Base-by-base conservation (phyloP, 1,139 yeast species). In the Protomyces inundatus region DNA sequence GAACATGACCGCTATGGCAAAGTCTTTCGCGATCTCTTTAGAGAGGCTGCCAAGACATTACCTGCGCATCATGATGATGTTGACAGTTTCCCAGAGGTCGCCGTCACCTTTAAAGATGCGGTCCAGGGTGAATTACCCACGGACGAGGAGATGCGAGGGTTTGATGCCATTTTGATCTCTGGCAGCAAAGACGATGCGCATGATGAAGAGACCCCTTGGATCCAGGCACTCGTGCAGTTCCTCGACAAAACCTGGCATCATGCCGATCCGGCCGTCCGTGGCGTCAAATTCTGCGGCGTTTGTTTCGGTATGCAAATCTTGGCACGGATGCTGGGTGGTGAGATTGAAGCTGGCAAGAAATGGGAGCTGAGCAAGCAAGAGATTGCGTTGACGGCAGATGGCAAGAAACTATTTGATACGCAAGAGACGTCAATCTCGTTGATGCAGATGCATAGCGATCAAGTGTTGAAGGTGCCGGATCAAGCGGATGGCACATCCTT, bases 271-370 rank as follows among this genome's bases (percentile, higher is more conserved):
- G 48, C 48, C 5, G 32, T 42, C 9, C 48, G 48, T 4, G 65
- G 66, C 12, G 66, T 84, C 40, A 72, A 74, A 40, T 67, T 74
- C 2, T 65, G 75, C 6, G 76, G 72, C 12, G 56, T 90, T 50
- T 90, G 97, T 73, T 90, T 88, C 73, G 97, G 97, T 2, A 97
- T 90, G 73, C 97, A 90, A 73, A 78, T 89, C 30, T 74, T 88
- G 35, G 86, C 85, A 1, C 79, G 85, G 65, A 83, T 86, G 9
- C 75, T 88, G 57, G 93, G 90, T 1, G 80, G 83, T 50, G 75
- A 76, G 57, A 86, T 87, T 3, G 83, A 77, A 6, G 77, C 84
- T 65, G 87, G 84, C 73, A 68, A 74, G 51, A 95, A 95, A 1
- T 86, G 93, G 89, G 97, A 90, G 73, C 76, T 82, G 57, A 90